Evolutionary conservation across 108 stramenopile species (phyloP).

Genomic region (Parmales sp.): DNA sequence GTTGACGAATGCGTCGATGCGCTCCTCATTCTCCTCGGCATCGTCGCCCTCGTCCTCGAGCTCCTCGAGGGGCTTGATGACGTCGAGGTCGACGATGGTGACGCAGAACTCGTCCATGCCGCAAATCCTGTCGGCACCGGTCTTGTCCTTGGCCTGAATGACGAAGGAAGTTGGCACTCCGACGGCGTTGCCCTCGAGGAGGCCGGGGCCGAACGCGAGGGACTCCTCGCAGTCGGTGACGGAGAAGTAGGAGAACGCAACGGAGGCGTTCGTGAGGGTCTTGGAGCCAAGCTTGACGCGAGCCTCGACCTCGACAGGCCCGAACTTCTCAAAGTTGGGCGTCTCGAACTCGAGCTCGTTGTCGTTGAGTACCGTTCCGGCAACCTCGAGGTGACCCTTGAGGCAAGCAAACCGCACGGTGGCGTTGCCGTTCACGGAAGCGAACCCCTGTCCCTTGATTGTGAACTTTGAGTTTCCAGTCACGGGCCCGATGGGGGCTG

Average conservation of each 20-base stretch:
- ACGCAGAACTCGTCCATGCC: constrained; percentile 67
- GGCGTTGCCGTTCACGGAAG: constrained; percentile 19
- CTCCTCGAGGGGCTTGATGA: background rate
- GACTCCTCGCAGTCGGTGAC: constrained; percentile 50
- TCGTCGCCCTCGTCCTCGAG: constrained; percentile 20
- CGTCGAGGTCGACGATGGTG: constrained; percentile 5
- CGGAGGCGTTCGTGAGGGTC: constrained; percentile 45
- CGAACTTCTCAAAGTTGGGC: constrained; percentile 51
- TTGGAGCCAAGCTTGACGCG: constrained; percentile 53
- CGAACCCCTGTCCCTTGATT: constrained; percentile 52
- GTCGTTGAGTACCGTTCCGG: constrained; percentile 41
- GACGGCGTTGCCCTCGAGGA: constrained; percentile 38
- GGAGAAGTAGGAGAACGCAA: constrained; percentile 50
- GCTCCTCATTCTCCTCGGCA: constrained; percentile 20
- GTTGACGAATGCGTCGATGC: constrained; percentile 16
- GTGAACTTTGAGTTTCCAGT: constrained; percentile 46
- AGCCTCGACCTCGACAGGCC: constrained; percentile 44
- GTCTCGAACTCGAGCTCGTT: constrained; percentile 36
- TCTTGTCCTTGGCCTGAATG: constrained; percentile 57
- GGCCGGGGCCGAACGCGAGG: constrained; percentile 64
- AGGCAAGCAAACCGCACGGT: constrained; percentile 44
- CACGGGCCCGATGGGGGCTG: constrained; percentile 45
- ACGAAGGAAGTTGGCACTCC: constrained; percentile 39
- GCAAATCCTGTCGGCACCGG: constrained; percentile 42
- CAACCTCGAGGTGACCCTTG: constrained; percentile 50